A percentile compares a stretch with the other conserved stretches of the same genome.
These are phyloP conservation scores for Cenococcum geophilum DNA, from an alignment of 495 filamentous ascomycete genomes.

Conservation along the genomic window DNA sequence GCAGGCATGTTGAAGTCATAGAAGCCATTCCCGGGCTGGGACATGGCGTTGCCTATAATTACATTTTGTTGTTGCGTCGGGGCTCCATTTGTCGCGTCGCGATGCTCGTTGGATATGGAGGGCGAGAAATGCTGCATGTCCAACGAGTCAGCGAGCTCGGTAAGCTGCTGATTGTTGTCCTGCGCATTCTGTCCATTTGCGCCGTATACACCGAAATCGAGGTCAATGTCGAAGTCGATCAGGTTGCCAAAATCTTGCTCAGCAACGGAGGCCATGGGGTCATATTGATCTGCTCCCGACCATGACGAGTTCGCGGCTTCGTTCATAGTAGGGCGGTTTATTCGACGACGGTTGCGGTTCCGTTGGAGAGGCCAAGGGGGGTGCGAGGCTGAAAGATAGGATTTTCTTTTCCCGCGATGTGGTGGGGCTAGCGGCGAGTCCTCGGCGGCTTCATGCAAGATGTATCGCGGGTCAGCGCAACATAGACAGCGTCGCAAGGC, in stretches of 20 bases:
- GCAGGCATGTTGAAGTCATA: slow-evolving; percentile 25
- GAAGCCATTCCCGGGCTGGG: slow-evolving; percentile 15
- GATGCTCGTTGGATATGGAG: slow-evolving; percentile 14
- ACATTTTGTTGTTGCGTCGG: slow-evolving; percentile 32
- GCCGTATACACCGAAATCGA: slow-evolving; percentile 31
- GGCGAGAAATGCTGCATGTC: slow-evolving; percentile 29
- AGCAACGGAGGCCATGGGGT: slow-evolving; percentile 25
- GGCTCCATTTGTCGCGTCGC: slow-evolving; percentile 3
- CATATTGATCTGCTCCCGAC: slow-evolving; percentile 29
- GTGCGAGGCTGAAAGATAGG: background rate
- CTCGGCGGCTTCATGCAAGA: background rate
- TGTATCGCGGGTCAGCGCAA: background rate
- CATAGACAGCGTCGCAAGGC: background rate
- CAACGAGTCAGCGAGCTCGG: slow-evolving; percentile 26
- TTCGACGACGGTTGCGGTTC: background rate
- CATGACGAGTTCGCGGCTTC: slow-evolving; percentile 16
- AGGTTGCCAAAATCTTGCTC: slow-evolving; percentile 31
- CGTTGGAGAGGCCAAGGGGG: background rate
- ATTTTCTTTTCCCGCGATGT: slow-evolving; percentile 1
- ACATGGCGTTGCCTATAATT: slow-evolving; percentile 3
- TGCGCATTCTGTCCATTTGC: slow-evolving; percentile 7
- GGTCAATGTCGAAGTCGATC: slow-evolving; percentile 31
- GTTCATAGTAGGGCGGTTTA: slow-evolving; percentile 18
- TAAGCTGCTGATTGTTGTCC: slow-evolving; percentile 22
- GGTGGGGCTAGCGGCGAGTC: background rate